These are phyloP conservation scores for Microbotryum violaceum DNA, from an alignment of 1,284 basidiomycete species.

Conservation along the genomic window DNA sequence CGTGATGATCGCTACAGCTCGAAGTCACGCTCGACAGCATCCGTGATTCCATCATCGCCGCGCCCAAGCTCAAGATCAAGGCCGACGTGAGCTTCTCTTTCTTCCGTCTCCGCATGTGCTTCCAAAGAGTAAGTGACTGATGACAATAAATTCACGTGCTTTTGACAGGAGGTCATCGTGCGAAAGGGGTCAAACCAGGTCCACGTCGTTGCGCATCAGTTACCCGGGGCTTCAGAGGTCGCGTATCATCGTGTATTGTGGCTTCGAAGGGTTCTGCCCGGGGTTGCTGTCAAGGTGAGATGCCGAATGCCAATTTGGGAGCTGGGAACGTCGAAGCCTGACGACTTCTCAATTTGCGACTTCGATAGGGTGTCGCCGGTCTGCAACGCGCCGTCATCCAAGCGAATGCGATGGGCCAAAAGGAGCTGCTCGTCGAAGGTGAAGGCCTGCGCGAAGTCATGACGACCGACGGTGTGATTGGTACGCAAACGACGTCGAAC, in stretches of 20 bases:
- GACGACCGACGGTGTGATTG: constrained; percentile 92
- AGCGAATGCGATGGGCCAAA: constrained; percentile 72
- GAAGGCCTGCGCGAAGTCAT: constrained; percentile 97
- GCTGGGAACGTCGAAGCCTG: too few relatives aligned
- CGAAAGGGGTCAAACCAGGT: constrained; percentile 57
- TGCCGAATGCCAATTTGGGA: too few relatives aligned
- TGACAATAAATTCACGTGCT: neutral
- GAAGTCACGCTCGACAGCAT: constrained; percentile 90
- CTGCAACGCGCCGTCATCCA: constrained; percentile 88
- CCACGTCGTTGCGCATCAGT: constrained; percentile 57
- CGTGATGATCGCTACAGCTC: constrained; percentile 49
- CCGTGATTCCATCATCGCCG: constrained; percentile 78
- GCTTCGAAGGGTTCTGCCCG: constrained; percentile 68
- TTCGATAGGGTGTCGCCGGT: constrained; percentile 62
- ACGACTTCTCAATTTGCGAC: too few relatives aligned
- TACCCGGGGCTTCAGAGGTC: constrained; percentile 68
- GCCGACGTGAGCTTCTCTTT: constrained; percentile 53
- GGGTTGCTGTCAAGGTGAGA: constrained; percentile 77
- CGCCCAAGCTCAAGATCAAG: constrained; percentile 88
- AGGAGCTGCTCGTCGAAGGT: constrained; percentile 79
- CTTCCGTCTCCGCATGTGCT: too few relatives aligned
- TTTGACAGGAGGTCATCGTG: constrained; percentile 26
- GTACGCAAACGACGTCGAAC: constrained; percentile 86
- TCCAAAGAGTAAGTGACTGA: too few relatives aligned
- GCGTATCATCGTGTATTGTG: constrained; percentile 75